Conservation (phyloP, 208 protist species). For the Crithidia mellificae region DNA sequence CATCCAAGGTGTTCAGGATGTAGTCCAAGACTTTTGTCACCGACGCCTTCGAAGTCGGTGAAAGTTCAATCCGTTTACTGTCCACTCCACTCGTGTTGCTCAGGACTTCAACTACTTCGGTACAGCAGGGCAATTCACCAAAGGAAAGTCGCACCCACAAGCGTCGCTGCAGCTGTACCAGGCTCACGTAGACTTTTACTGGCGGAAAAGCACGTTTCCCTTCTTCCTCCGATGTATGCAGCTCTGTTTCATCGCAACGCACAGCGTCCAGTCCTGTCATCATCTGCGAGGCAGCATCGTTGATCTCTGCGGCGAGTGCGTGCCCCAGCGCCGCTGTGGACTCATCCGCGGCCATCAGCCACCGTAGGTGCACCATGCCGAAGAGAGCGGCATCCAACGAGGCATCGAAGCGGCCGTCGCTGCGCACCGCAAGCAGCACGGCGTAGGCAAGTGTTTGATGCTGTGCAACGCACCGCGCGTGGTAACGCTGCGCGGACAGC, state of each 20-base stretch:
- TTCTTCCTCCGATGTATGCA: not conserved
- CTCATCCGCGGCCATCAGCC: conserved; percentile 68
- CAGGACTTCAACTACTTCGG: no score
- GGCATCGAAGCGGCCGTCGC: conserved; percentile 76
- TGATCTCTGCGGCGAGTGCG: not conserved
- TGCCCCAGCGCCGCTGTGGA: conserved; percentile 39
- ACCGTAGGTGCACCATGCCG: conserved; percentile 62
- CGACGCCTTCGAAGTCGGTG: no score
- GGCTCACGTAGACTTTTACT: conserved; percentile 32
- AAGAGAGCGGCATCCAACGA: conserved; percentile 45
- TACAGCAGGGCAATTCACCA: conserved; percentile 1
- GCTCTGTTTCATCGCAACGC: no score
- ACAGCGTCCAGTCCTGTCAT: no score
- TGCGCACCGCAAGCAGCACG: conserved; percentile 42
- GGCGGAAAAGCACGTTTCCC: not conserved
- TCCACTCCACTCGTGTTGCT: no score
- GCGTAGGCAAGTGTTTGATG: conserved; percentile 19
- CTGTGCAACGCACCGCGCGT: not conserved
- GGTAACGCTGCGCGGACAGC: not conserved
- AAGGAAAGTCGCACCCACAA: conserved; percentile 36
- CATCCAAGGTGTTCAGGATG: conserved; percentile 1
- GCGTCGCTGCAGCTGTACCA: conserved; percentile 49
- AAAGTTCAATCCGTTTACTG: no score
- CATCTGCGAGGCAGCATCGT: no score
- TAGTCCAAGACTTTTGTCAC: not conserved